Conservation (phyloP, 2,329 filamentous ascomycete species). For the Fusarium sp. region DNA sequence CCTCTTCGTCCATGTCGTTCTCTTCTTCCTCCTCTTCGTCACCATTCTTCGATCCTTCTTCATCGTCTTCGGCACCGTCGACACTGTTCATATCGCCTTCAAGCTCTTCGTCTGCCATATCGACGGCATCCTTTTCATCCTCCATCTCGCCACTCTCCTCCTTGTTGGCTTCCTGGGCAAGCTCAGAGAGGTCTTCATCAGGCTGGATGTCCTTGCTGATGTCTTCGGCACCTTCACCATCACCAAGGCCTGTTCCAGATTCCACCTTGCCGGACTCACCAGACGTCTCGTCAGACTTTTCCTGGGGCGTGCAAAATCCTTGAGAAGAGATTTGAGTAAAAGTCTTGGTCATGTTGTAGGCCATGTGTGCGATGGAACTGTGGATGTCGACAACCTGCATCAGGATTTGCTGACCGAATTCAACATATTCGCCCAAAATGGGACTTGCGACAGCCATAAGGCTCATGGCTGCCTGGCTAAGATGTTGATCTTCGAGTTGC, state of each 20-base stretch:
- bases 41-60: slow-evolving; percentile 70
- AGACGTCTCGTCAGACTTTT: slow-evolving; percentile 78
- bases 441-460: slow-evolving; percentile 62
- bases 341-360: slow-evolving; percentile 78
- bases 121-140: slow-evolving; percentile 86
- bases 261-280: slow-evolving; percentile 84
- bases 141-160: slow-evolving; percentile 75
- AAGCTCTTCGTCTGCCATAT: slow-evolving; percentile 92
- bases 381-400: slow-evolving; percentile 73
- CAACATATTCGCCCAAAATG: slow-evolving; percentile 78
- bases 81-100: slow-evolving; percentile 82
- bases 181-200: slow-evolving; percentile 91
- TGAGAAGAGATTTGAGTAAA: slow-evolving; percentile 84
- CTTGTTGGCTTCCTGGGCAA: slow-evolving; percentile 85
- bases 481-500: slow-evolving; percentile 45
- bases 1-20: slow-evolving; percentile 88
- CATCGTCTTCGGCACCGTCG: slow-evolving; percentile 71
- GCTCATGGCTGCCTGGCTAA: slow-evolving; percentile 49
- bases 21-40: slow-evolving; percentile 74
- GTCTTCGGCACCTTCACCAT: slow-evolving; percentile 94
- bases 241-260: slow-evolving; percentile 90
- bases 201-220: slow-evolving; percentile 97
- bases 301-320: slow-evolving; percentile 91
- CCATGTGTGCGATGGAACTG: slow-evolving; percentile 76
- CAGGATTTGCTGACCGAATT: slow-evolving; percentile 70